Base-by-base conservation (phyloP, 176 grass and related monocot species). In the Alloteropsis semialata region DNA sequence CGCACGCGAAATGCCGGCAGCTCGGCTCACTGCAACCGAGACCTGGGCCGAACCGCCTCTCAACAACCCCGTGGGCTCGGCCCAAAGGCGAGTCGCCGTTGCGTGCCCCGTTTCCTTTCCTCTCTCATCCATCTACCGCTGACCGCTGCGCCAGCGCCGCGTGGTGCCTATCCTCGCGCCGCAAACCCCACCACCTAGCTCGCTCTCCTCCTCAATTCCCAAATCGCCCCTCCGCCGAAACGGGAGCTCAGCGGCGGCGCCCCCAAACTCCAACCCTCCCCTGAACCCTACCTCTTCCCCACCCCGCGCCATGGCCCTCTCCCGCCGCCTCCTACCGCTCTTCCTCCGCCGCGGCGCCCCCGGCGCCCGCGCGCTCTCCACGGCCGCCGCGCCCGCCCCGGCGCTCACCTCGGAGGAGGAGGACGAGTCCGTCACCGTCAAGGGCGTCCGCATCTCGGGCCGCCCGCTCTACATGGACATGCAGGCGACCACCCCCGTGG, bases 391-490 rank as follows among this genome's bases (percentile, higher is more conserved):
- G 0, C 24, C 84, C 0, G 41, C 75, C 5, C 32, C 45, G 53
- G n/a, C 16, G 24, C 24, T 45, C 53, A 21, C 67, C 4, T 61
- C 30, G 55, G 79, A 6, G 74, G 21, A 62, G 25, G 92, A 65
- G 1, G 87, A 84, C 6, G 88, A 80, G 1, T 44, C 75, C 33
- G 24, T 98, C 75, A 88, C 81, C 69, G 88, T 95, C 81, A 98
- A 98, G 78, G 96, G 96, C 54, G 96, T 98, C 25, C 88, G 76
- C 81, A 95, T 98, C 70, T 91, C 96, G 8, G 92, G 92, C 9
- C 96, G 96, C 0, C 96, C 96, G 2, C 85, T 95, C 2, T 98
- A 98, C 91, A 39, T 98, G 70, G 96, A 98, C 76, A 98, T 95
- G 96, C 96, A 98, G 88, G 96, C 96, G 10, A 98, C 96, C 7